These are phyloP conservation scores for Phytophthora constricta DNA, from an alignment of 352 stramenopile species.

Conservation along the genomic window DNA sequence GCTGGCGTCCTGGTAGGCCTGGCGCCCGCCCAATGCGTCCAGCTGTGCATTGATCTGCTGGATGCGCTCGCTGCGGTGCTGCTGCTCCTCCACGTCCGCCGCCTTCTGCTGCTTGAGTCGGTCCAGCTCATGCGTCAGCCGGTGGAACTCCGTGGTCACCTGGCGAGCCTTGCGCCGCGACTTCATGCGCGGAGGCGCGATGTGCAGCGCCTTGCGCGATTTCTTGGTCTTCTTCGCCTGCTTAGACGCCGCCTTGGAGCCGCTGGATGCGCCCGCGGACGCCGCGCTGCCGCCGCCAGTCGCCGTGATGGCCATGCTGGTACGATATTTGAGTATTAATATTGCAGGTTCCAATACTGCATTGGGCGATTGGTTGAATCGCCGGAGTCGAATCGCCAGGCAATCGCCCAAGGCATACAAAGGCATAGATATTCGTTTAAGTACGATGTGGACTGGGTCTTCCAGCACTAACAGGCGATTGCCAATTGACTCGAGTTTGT, in stretches of 20 bases:
- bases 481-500: no score
- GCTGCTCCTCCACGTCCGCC: slow-evolving; percentile 29
- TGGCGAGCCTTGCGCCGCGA: slow-evolving; percentile 74
- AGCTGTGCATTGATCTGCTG: slow-evolving; percentile 76
- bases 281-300: slow-evolving; percentile 22
- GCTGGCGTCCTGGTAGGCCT: slow-evolving; percentile 95
- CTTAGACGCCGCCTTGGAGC: slow-evolving; percentile 13
- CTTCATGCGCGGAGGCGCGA: slow-evolving; percentile 66
- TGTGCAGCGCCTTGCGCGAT: slow-evolving; percentile 61
- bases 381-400: no score
- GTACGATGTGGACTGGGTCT: no score
- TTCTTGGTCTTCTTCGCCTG: slow-evolving; percentile 60
- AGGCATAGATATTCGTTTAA: no score
- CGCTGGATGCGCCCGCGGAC: slow-evolving; percentile 6
- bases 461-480: no score
- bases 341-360: no score
- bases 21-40: slow-evolving; percentile 85
- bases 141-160: slow-evolving; percentile 82
- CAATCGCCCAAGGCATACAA: no score
- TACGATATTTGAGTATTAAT: no score
- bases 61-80: slow-evolving; percentile 36
- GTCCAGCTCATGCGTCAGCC: slow-evolving; percentile 76
- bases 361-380: no score
- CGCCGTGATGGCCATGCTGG: slow-evolving; percentile 27
- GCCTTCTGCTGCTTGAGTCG: slow-evolving; percentile 52